Evolutionary conservation across 2,329 filamentous ascomycete genomes (phyloP), one percentile per base, ranked within the genome.

Genomic region (Thelonectria olida): DNA sequence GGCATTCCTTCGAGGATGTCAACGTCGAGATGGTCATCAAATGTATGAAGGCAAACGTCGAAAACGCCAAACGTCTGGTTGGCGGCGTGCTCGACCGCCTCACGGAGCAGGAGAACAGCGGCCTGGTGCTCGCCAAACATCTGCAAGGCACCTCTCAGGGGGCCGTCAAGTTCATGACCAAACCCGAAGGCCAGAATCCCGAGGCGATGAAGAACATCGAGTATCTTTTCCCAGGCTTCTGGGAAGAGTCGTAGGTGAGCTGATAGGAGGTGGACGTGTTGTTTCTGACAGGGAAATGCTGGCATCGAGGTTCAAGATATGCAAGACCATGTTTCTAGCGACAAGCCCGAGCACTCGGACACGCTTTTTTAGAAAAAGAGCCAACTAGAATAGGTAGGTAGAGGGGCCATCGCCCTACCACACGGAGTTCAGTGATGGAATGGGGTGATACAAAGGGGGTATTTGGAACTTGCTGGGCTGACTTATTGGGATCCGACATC

Each of bases 11-110:
- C 49, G 91, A 88, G 59, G 92, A 92, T 67, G 96, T 99, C 64
- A 94, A 93, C 64, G 96, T 99, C 20, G 92, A 94, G 78, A 97
- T 98, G 92, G 96, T 99, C 57, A 92, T 97, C 89, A 91, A 88
- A 63, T 92, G 97, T 79, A 99, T 99, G 96, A 90, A 91, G 75
- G 91, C 93, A 68, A 99, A 99, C 79, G 85, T 92, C 53, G 85
- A 90, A 74, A 99, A 98, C 74, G 96, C 96, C 31, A 90, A 90
- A 76, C 84, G 89, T 52, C 90, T 98, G 58, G 90, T 99, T 31
- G 92, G 88, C 34, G 92, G 92, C 28, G 93, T 98, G 44, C 82
- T 99, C 56, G 92, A 98, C 77, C 90, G 93, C 78, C 83, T 98
- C 70, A 89, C 87, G 71, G 90, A 91, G 75, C 85, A 92, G 61